Base-by-base conservation (phyloP, 148 eudicot species). In the Rhododendron simsii region DNA sequence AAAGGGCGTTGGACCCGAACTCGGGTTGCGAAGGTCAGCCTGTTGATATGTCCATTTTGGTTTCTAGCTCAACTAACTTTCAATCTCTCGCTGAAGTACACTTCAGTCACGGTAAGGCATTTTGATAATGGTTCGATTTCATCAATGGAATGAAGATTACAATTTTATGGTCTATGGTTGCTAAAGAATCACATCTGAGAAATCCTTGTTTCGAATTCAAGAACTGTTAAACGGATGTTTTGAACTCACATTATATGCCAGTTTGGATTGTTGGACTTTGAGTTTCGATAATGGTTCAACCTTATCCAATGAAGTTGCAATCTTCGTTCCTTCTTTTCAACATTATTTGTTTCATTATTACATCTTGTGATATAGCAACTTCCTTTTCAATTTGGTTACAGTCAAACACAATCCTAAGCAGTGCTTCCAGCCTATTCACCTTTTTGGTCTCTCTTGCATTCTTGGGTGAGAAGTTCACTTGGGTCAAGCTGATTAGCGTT, bases 321-420 rank as follows among this genome's bases (percentile, higher is more conserved):
- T 65, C 71, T 65, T 26, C 71, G n/a, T n/a, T 65, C 71, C 28
- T 9, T 65, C 28, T 65, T 65, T 65, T 23, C 2, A 2, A 63
- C 71, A 23, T n/a, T 63, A 12, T 26, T 69, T 69, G 37, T 69
- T 65, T 65, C 71, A 65, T 65, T 65, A 65, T 65, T 61, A 2
- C 30, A n/a, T 2, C 71, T 23, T 65, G 71, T 65, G 30, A 65
- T 28, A 28, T 69, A 69, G 18, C 69, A 41, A 87, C 35, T 89
- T 74, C 39, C 50, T 26, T 84, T 81, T 28, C 79, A n/a, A 26
- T 47, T n/a, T 73, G 30, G 89, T 11, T 88, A 84, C 95, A 97
- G 99, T 95, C 99, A 78, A 98, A 98, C 88, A 98, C 99, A 83
- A 96, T 98, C 82, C 83, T 98, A 87, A 95, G 99, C 91, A 98